Evolutionary conservation across 129 eudicot species (phyloP).

Genomic region (Heracleum sosnowskyi): DNA sequence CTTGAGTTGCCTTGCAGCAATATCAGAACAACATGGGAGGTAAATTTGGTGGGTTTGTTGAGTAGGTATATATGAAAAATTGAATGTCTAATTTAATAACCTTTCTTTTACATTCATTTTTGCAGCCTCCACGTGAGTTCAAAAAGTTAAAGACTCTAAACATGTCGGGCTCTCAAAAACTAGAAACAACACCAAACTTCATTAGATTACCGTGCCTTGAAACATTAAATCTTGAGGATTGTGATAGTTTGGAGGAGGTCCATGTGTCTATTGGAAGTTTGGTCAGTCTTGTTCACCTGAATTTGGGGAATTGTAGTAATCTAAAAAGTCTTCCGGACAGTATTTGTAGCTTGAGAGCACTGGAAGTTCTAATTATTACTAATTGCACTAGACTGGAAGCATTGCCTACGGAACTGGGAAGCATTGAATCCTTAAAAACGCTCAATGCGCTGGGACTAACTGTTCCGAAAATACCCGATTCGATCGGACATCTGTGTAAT

Average conservation of each 20-base stretch:
- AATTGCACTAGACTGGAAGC: conserved; percentile 4
- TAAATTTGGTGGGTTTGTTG: background rate
- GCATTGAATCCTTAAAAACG: background rate
- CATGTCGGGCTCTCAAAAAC: conserved; percentile 2
- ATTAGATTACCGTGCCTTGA: conserved; percentile 14
- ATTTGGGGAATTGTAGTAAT: conserved; percentile 10
- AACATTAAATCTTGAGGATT: background rate
- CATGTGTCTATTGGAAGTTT: conserved; percentile 15
- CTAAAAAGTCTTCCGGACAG: conserved; percentile 1
- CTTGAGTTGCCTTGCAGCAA: background rate
- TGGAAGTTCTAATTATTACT: conserved; percentile 9
- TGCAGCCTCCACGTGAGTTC: conserved; percentile 5
- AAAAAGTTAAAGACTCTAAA: conserved; percentile 5
- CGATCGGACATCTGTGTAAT: background rate
- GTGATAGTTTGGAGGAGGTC: background rate
- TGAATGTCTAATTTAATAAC: background rate
- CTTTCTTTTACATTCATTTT: background rate
- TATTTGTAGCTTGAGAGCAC: conserved; percentile 6
- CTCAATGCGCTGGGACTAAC: background rate
- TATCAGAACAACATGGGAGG: background rate
- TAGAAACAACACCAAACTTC: conserved; percentile 5
- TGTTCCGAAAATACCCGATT: background rate
- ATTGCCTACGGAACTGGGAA: background rate
- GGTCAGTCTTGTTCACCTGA: conserved; percentile 8
- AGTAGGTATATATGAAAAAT: too few relatives aligned